Conservation (phyloP, 2,329 filamentous ascomycete species). For the Talaromyces sp. region DNA sequence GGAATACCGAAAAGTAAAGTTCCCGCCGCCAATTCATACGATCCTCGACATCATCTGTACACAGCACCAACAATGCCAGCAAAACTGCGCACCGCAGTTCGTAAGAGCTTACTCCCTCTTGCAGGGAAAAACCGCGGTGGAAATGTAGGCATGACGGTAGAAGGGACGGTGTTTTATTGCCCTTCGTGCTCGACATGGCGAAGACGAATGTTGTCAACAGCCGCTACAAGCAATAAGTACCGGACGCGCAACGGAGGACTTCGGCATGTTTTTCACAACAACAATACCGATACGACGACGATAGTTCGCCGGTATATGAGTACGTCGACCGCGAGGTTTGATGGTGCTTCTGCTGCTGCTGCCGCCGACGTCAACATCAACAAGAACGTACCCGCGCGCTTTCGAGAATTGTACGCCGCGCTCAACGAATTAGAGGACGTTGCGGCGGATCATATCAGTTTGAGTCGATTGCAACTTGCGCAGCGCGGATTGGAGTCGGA, state of each 20-base stretch:
- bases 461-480: constrained; percentile 59
- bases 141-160: constrained; percentile 15
- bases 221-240: not conserved
- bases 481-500: constrained; percentile 56
- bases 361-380: constrained; percentile 49
- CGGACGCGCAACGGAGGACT: constrained; percentile 11
- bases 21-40: not conserved
- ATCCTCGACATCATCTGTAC: not conserved
- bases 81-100: constrained; percentile 36
- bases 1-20: constrained; percentile 1
- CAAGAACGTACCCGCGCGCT: constrained; percentile 51
- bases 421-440: constrained; percentile 51
- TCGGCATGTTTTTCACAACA: constrained; percentile 5
- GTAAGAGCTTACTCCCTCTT: constrained; percentile 33
- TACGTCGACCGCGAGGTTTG: constrained; percentile 14
- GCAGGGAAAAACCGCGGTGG: constrained; percentile 21
- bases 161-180: constrained; percentile 32
- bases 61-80: constrained; percentile 34
- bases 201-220: constrained; percentile 31
- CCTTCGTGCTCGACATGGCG: constrained; percentile 38
- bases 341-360: constrained; percentile 36
- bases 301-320: constrained; percentile 6
- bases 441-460: constrained; percentile 56
- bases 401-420: constrained; percentile 53
- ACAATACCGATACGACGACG: not conserved